These are phyloP conservation scores for Candida fluviatilis DNA, from an alignment of 805 yeast genomes.

Conservation along the genomic window DNA sequence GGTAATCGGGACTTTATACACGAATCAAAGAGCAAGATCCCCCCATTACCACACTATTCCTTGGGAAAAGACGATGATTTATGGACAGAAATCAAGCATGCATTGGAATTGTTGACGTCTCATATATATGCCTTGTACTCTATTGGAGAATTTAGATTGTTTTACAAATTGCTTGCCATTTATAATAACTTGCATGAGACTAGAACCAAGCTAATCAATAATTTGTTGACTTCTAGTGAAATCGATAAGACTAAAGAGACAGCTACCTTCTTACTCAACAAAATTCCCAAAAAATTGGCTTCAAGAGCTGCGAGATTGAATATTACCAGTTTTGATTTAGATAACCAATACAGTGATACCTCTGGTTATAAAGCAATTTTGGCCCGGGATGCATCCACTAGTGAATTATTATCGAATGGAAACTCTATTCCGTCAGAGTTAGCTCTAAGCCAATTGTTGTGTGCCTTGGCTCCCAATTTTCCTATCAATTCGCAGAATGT, in stretches of 20 bases:
- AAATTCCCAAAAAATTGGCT: slow-evolving; percentile 57
- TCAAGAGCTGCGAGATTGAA: slow-evolving; percentile 38
- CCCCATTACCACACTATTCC: slow-evolving; percentile 53
- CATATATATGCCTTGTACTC: slow-evolving; percentile 70
- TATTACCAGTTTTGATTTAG: slow-evolving; percentile 36
- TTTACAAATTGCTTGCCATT: slow-evolving; percentile 48
- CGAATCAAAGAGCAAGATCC: slow-evolving; percentile 20
- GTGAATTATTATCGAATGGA: slow-evolving; percentile 45
- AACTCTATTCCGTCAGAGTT: slow-evolving; percentile 51
- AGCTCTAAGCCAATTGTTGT: slow-evolving; percentile 63
- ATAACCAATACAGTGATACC: slow-evolving; percentile 42
- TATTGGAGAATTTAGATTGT: slow-evolving; percentile 62
- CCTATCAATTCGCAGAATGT: slow-evolving; percentile 45
- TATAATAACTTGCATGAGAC: slow-evolving; percentile 57
- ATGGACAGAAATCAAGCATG: slow-evolving; percentile 49
- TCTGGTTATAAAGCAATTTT: slow-evolving; percentile 66
- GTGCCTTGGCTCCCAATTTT: slow-evolving; percentile 70
- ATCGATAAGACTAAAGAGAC: slow-evolving; percentile 43
- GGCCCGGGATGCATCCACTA: slow-evolving; percentile 58
- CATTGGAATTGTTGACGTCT: slow-evolving; percentile 53
- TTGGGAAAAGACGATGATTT: slow-evolving; percentile 32
- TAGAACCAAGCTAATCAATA: slow-evolving; percentile 47
- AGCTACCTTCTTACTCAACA: slow-evolving; percentile 50
- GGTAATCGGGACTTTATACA: slow-evolving; percentile 7
- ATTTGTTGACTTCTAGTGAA: slow-evolving; percentile 55